Evolutionary conservation across 352 stramenopile species (phyloP), one percentile per base, ranked within the genome.

Genomic region (Phytophthora fragariae): DNA sequence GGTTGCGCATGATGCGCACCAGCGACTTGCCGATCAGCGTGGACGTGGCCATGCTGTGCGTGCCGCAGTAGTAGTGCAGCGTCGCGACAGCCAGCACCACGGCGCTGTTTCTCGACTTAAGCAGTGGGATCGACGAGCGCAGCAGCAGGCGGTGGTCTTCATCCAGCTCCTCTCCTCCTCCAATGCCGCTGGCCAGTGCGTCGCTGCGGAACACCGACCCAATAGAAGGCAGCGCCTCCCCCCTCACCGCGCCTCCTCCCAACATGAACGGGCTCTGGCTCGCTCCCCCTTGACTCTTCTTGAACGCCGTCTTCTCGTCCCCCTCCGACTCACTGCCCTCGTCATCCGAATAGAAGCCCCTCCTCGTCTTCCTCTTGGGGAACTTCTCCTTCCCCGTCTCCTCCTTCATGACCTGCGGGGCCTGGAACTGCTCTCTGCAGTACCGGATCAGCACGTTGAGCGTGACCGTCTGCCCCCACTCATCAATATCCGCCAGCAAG

Each of bases 401-500:
- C 21, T 89, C 72, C 19, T 64, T 63, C 19, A 81, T 44, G 12
- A 77, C 57, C 31, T 91, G 75, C 0, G 97, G 97, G 70, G 96
- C 91, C 68, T 95, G 89, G 75, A 99, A 99, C 76, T 98, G 97
- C 39, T 89, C 91, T 53, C 98, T 85, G 70, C 95, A 98, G 88
- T 99, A 99, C n/a, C 97, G 78, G 39, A 92, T 92, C 47, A 99
- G 85, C 57, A 98, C 85, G 68, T 99, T 92, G 27, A 99, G 84
- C 10, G 84, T 89, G n/a, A 98, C 85, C 35, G 99, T 97, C 75
- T 99, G 98, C 7, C 95, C 95, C 98, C 98, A 99, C 78, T 99
- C 98, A 84, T 99, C 98, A 64, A 99, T 97, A 81, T 99, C 98
- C 0, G 97, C 98, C 19, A 99, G 80, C 61, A 99, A 82, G 74